Evolutionary conservation across 192 early-diverging fungal genomes (phyloP), one percentile per base, ranked within the genome.

Genomic region (Lobulomyces angularis): DNA sequence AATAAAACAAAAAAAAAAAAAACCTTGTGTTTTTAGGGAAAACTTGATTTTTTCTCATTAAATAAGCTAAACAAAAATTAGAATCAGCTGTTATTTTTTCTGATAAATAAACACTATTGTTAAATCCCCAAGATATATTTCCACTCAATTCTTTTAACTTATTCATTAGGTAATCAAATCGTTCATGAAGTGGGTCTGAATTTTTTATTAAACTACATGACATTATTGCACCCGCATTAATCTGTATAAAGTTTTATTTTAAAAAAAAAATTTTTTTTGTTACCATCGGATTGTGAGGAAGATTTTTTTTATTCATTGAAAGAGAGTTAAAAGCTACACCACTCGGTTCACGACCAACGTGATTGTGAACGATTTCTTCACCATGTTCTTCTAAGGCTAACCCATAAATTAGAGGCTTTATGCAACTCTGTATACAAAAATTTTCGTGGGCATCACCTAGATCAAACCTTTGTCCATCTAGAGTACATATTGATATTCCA

Each of bases 171-270:
- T 53, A 43, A 26, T 43, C 27, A 19, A 53, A 53, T 37, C 37
- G 6, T 35, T 53, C 43, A 18, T 53, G 48, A 1, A 53, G 23
- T 11, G 51, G 51, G 12, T 50, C 43, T 7, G 39, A 31, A 4
- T 19, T n/a, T 23, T 53, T 39, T 0, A 53, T 53, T 25, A 53
- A 37, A n/a, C 34, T 37, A 37, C 40, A 50, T 24, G 51, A 32
- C 51, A 53, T 53, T 19, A 53, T 53, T 27, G 51, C 51, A n/a
- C 51, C 51, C 7, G 29, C 34, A n/a, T n/a, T n/a, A n/a, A n/a
- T n/a, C n/a, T n/a, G n/a, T n/a, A n/a, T n/a, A n/a, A n/a, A n/a
- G n/a, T n/a, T n/a, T n/a, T n/a, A n/a, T n/a, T n/a, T 53, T 14
- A 35, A 22, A 8, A 12, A n/a, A 8, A 17, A 17, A 34, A 8